These are phyloP conservation scores for Ascoidea tarda DNA, from an alignment of 805 yeast genomes.

Conservation along the genomic window DNA sequence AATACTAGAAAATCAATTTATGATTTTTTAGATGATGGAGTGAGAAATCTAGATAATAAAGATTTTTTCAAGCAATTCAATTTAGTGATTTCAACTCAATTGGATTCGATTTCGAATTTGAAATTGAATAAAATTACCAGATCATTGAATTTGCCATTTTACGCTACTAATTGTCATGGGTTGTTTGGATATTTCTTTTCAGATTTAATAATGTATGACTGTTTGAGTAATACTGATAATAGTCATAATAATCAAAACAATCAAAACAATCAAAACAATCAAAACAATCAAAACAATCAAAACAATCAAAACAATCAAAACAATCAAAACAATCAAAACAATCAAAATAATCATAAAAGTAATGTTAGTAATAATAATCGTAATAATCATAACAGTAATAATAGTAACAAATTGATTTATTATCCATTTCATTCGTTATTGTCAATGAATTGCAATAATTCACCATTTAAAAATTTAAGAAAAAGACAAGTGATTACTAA, in stretches of 20 bases:
- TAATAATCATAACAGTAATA: too few relatives aligned
- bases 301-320: too few relatives aligned
- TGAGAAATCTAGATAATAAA: conserved; percentile 3
- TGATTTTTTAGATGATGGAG: neutral
- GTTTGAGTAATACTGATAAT: conserved; percentile 36
- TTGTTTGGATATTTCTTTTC: conserved; percentile 70
- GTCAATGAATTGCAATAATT: too few relatives aligned
- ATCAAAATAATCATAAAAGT: too few relatives aligned
- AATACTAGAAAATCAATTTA: conserved; percentile 17
- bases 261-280: too few relatives aligned
- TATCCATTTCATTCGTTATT: too few relatives aligned
- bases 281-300: too few relatives aligned
- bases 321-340: too few relatives aligned
- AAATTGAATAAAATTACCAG: conserved; percentile 45
- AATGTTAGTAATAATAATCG: conserved; percentile 11
- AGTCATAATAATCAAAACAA: too few relatives aligned
- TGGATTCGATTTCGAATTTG: conserved; percentile 25
- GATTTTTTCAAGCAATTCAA: conserved; percentile 41
- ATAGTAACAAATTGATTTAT: neutral
- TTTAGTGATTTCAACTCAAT: conserved; percentile 64
- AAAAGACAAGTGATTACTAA: neutral
- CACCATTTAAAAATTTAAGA: neutral
- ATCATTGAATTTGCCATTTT: conserved; percentile 43
- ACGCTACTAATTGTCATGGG: conserved; percentile 60
- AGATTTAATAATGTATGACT: conserved; percentile 56